Percentiles rank a stretch among this genome's conserved stretches.
phyloP scores from a whole-genome alignment of 352 stramenopile genomes.

The Pythium aristosporum region DNA sequence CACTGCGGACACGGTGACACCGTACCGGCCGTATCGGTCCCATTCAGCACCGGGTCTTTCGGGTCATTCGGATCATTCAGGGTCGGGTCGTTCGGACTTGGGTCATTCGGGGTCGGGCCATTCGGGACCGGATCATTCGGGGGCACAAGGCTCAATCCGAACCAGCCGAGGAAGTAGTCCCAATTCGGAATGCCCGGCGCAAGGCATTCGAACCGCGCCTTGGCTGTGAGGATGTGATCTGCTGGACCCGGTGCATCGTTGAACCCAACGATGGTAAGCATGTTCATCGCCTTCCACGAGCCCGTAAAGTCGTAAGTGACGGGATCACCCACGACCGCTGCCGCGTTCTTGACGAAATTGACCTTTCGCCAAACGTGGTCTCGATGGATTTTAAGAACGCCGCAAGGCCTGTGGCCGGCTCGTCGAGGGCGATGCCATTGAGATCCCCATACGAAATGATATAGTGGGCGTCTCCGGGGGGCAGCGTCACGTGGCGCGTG shows the following conservation, averaged over 20 bases:
- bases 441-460: neutral
- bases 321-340: no score
- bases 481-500: neutral
- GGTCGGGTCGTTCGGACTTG: no score
- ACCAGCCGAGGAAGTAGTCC: slow-evolving; percentile 11
- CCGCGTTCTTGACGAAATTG: no score
- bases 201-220: neutral
- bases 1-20: slow-evolving; percentile 4
- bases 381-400: neutral
- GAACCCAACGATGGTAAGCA: neutral
- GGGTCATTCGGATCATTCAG: no score
- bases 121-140: no score
- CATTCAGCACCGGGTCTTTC: no score
- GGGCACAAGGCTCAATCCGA: neutral
- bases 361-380: neutral
- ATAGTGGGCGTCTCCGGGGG: neutral
- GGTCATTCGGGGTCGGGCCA: no score
- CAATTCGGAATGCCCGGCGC: neutral
- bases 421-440: neutral
- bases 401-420: neutral
- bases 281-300: neutral
- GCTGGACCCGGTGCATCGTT: no score
- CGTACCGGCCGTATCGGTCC: neutral
- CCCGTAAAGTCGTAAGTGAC: neutral
- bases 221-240: no score